Conservation (phyloP, 345 rosid species). For the Eutrema heterophyllum region DNA sequence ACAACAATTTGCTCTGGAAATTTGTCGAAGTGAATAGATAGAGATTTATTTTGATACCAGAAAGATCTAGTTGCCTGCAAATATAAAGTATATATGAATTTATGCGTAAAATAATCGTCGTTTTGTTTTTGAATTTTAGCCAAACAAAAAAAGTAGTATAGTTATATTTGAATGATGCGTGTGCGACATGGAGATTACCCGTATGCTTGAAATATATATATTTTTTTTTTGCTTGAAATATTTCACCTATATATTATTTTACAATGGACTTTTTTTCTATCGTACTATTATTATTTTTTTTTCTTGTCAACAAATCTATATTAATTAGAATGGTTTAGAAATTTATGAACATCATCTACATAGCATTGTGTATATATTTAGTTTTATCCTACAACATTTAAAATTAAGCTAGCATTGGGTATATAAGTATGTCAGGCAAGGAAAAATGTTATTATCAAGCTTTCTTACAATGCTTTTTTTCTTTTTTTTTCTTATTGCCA, state of each 20-base stretch:
- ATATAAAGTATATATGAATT: neutral
- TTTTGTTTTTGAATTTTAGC: neutral
- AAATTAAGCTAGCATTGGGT: neutral
- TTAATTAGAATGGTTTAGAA: too few relatives aligned
- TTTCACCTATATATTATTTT: neutral
- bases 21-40: neutral
- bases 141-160: neutral
- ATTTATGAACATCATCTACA: too few relatives aligned
- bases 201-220: too few relatives aligned
- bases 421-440: neutral
- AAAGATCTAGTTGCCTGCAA: neutral
- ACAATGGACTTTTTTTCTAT: neutral
- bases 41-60: neutral
- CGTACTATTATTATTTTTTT: too few relatives aligned
- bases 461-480: neutral
- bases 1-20: neutral
- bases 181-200: too few relatives aligned
- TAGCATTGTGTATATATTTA: too few relatives aligned
- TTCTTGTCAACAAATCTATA: too few relatives aligned
- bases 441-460: neutral
- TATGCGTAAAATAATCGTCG: neutral
- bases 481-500: neutral
- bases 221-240: neutral
- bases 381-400: neutral
- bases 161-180: neutral